phyloP scores from a whole-genome alignment of 208 protist genomes.

The Sergeia podlipaevii region DNA sequence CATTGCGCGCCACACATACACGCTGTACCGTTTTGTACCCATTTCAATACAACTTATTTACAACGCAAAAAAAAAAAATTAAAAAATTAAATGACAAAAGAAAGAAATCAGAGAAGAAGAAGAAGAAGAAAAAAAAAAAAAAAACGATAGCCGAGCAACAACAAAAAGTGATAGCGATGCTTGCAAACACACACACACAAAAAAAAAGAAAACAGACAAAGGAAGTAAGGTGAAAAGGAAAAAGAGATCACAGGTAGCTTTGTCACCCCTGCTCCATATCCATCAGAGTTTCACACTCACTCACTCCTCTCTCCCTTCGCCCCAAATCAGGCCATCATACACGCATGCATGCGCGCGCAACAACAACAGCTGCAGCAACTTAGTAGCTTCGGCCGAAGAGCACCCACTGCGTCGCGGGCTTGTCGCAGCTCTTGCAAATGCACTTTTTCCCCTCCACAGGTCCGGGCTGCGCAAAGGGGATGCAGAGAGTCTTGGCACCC shows the following conservation, averaged over 20 bases:
- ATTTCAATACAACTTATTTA: no score
- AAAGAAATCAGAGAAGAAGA: not conserved
- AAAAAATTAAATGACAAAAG: not conserved
- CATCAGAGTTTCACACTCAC: no score
- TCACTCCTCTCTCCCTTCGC: no score
- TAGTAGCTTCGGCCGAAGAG: conserved; percentile 89
- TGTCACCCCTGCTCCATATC: no score
- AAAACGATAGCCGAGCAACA: no score
- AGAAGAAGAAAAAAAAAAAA: not conserved
- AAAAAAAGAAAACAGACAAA: conserved; percentile 1
- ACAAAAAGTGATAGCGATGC: not conserved
- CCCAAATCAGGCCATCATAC: no score
- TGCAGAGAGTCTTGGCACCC: conserved; percentile 97
- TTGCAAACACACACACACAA: conserved; percentile 1
- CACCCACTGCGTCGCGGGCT: conserved; percentile 66
- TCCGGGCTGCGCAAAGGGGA: conserved; percentile 92
- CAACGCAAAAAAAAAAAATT: not conserved
- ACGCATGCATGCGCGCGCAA: no score
- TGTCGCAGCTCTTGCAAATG: conserved; percentile 86
- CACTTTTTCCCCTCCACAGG: conserved; percentile 75
- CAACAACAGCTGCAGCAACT: not conserved
- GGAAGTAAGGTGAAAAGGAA: not conserved
- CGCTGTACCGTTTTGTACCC: no score
- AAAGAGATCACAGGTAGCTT: conserved; percentile 2
- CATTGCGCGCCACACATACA: no score